Conservation (phyloP, 2,329 filamentous ascomycete species). For the Akanthomyces muscarius region DNA sequence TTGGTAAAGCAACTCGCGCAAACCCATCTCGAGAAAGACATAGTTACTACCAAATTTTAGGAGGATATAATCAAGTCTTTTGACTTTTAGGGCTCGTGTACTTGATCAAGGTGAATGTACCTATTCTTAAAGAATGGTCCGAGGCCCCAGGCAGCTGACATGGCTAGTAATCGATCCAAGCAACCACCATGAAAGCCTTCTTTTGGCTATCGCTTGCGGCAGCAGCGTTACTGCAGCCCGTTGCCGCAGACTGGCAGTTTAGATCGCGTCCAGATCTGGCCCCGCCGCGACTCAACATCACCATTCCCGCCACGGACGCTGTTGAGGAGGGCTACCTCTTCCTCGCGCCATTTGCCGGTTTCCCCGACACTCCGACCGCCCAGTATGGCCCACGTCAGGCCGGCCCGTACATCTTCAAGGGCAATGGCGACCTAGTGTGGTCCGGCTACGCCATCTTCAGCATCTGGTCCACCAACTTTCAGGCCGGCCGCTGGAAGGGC, state of each 20-base stretch:
- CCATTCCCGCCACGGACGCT: constrained; percentile 37
- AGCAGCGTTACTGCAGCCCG: neutral
- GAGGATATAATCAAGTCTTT: neutral
- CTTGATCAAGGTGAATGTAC: constrained; percentile 24
- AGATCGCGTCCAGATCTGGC: constrained; percentile 26
- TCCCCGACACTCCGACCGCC: constrained; percentile 32
- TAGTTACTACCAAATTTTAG: neutral
- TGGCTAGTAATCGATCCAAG: constrained; percentile 12
- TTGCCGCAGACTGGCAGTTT: neutral
- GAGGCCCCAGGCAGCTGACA: constrained; percentile 22
- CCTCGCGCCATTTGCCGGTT: constrained; percentile 36
- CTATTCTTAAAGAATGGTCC: constrained; percentile 20
- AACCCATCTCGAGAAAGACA: too few species aligned
- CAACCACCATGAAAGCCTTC: neutral
- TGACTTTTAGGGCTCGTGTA: constrained; percentile 20
- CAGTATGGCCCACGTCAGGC: constrained; percentile 47
- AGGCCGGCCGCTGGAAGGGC: constrained; percentile 45
- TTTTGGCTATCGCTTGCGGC: neutral
- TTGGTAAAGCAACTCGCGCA: too few species aligned
- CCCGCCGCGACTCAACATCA: constrained; percentile 37
- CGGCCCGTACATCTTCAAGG: constrained; percentile 52
- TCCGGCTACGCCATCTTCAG: constrained; percentile 51
- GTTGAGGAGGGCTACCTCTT: constrained; percentile 44
- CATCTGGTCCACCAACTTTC: constrained; percentile 53
- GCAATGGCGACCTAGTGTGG: constrained; percentile 54